A percentile compares a stretch with the other conserved stretches of the same genome.
Conservation (phyloP, 805 yeast genomes). For the Starmerella riodocensis region DNA sequence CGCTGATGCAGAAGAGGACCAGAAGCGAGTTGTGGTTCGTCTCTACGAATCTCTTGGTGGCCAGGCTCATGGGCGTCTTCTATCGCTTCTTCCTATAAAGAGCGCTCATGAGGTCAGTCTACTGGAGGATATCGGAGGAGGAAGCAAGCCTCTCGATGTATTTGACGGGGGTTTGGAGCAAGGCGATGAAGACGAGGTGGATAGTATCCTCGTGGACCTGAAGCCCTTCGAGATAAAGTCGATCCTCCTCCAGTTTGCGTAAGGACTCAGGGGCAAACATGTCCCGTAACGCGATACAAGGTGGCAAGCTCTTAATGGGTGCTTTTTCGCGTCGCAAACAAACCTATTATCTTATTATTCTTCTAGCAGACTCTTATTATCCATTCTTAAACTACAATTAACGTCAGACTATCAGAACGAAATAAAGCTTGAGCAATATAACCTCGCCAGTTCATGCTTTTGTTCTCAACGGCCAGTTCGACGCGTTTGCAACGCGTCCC, state of each 20-base stretch:
- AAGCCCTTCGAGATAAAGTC: conserved; percentile 74
- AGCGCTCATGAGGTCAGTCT: conserved; percentile 39
- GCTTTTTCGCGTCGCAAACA: no score
- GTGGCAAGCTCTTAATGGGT: no score
- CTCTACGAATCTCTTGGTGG: conserved; percentile 88
- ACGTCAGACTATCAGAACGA: no score
- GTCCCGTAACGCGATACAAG: no score
- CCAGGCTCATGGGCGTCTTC: conserved; percentile 39
- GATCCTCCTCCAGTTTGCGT: conserved; percentile 32
- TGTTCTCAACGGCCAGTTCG: no score
- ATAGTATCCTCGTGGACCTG: conserved; percentile 31
- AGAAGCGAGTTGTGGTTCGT: conserved; percentile 51
- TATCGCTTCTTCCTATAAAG: conserved; percentile 37
- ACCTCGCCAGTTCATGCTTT: no score
- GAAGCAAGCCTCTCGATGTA: conserved; percentile 22
- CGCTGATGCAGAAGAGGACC: conserved; percentile 46
- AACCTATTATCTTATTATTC: no score
- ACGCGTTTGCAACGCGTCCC: no score
- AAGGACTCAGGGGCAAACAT: no score
- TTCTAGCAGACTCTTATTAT: no score
- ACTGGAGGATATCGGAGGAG: conserved; percentile 31
- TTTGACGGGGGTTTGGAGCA: conserved; percentile 16
- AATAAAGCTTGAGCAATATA: no score
- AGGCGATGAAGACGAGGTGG: conserved; percentile 14
- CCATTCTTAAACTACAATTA: no score